Evolutionary conservation across 148 eudicot genomes (phyloP), one percentile per base, ranked within the genome.

Genomic region (Vaccinium macrocarpon): DNA sequence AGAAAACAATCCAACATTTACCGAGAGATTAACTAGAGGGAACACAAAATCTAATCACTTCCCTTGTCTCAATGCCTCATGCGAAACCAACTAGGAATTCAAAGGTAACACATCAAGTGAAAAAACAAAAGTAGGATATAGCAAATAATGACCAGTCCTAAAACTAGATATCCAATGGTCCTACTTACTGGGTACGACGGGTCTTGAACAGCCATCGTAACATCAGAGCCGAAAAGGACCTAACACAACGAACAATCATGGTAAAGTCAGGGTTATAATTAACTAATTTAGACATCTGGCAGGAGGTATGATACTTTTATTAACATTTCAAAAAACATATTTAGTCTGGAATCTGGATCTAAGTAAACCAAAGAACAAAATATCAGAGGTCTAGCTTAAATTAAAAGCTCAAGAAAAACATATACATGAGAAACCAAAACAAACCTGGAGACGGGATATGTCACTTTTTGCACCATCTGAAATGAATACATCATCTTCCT

Each of bases 401-500:
- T 29, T 50, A 14, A 19, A 56, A 23, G 15, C 19, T 48, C 35
- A 75, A 29, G 35, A 81, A 9, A 53, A 53, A 29, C 51, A 71
- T 46, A 61, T 42, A 42, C 46, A 42, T 2, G 14, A 32, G 50
- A 70, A 80, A 70, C 84, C 50, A 71, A 80, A 84, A 83, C 32
- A 62, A 6, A 96, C 98, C 99, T 96, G 98, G 59, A 96, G 87
- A 48, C 99, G 97, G 52, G 93, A 87, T 75, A 96, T 94, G 82
- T 96, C 99, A 71, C 91, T 88, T 76, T 96, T 98, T 85, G 99
- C 87, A 81, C 99, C 99, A 82, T 96, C 99, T 12, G 99, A 91
- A 84, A 96, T 88, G 79, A 96, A 96, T 38, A 96, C 85, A 85
- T 96, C 97, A n/a, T 81, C 16, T 52, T 90, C 87, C 25, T 85